Base-by-base conservation (phyloP, 768 basidiomycete species). In the Boletus patriciae region DNA sequence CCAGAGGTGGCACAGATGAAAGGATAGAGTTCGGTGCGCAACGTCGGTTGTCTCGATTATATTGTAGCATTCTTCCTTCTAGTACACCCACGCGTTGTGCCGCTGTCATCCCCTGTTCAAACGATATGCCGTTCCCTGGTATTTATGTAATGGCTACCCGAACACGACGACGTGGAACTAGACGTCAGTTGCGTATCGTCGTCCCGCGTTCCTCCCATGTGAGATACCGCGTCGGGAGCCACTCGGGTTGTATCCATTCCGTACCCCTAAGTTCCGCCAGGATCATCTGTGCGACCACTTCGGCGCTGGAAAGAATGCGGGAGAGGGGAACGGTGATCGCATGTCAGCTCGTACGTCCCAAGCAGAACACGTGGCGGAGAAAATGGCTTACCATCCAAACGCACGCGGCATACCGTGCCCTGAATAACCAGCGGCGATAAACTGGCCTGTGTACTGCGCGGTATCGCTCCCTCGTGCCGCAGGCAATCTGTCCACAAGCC, bases 361-460 rank as follows among this genome's bases (percentile, higher is more conserved):
- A 54, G 15, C 3, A 29, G 25, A 23, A 11, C 9, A 8, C 13
- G 18, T 6, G 45, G 33, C 16, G 23, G 33, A 21, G 33, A 41
- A 31, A 34, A 34, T 18, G 9, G 5, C 45, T 33, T 6, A 64
- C 89, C 88, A 90, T 31, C 80, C 83, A 67, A 80, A 90, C 0
- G 86, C 83, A 6, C 87, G 82, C 5, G 90, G 83, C 88, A 92
- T 92, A 0, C 90, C 91, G 60, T 92, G 90, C 1, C 90, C 90
- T 0, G 82, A 77, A 62, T 83, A 91, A 4, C 89, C 90, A 0
- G 85, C 89, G 8, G 84, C 76, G 15, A 92, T 83, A 64, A 83
- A 91, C 59, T 91, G 89, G 0, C 87, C 86, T 8, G 76, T 62
- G 54, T 77, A 78, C 2, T 63, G 53, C 6, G 66, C 63, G 5